These are phyloP conservation scores for Argentina anserina DNA, from an alignment of 306 rosid genomes.

Conservation along the genomic window DNA sequence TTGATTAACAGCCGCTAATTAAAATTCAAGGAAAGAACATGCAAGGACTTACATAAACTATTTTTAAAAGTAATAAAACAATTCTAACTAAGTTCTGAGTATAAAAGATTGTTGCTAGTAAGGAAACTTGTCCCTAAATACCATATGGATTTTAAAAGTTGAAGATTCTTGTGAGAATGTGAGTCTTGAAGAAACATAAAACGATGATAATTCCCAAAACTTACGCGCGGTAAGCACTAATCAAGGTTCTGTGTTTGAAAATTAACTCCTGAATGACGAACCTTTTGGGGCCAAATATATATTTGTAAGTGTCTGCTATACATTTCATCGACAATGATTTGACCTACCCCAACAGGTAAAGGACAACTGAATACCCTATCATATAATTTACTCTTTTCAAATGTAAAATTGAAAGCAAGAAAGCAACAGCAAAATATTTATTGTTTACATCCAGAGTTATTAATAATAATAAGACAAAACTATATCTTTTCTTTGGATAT, in stretches of 20 bases:
- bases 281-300: not conserved
- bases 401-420: not conserved
- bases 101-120: not conserved
- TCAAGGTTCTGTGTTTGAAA: too few relatives aligned
- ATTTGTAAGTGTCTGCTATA: not conserved
- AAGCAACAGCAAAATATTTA: not conserved
- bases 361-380: not conserved
- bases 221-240: not conserved
- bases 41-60: not conserved
- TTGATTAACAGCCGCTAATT: not conserved
- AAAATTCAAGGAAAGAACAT: not conserved
- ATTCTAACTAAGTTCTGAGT: not conserved
- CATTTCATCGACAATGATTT: not conserved
- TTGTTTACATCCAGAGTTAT: not conserved
- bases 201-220: not conserved
- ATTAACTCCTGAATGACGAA: too few relatives aligned
- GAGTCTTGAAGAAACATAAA: not conserved
- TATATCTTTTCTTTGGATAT: not conserved
- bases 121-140: not conserved
- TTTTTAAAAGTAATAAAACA: too few relatives aligned
- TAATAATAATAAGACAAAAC: not conserved
- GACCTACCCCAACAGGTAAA: not conserved
- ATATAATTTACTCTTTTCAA: not conserved
- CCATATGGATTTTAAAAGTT: not conserved
- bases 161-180: not conserved